Percentiles rank a stretch among this genome's conserved stretches.
Conservation (phyloP, 2,329 filamentous ascomycete genomes). For the Monilinia aucupariae region DNA sequence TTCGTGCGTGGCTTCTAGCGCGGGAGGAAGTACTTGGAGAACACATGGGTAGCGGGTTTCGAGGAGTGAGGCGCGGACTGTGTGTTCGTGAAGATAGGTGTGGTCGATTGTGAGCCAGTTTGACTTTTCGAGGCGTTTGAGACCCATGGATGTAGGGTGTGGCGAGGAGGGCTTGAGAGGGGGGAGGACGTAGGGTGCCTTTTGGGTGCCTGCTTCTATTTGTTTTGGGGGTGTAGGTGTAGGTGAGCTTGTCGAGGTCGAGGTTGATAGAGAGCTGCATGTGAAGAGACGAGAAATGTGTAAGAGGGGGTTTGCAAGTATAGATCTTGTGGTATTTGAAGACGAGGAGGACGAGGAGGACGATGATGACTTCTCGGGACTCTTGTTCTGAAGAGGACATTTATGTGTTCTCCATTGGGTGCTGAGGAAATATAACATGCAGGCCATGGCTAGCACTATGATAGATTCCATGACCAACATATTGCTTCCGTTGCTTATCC, state of each 20-base stretch:
- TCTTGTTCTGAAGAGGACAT: not conserved
- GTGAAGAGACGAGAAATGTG: not conserved
- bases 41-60: constrained; percentile 38
- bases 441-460: constrained; percentile 2
- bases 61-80: constrained; percentile 40
- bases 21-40: constrained; percentile 42
- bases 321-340: not conserved
- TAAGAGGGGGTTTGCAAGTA: not conserved
- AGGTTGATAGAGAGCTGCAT: not conserved
- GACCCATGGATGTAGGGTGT: constrained; percentile 42
- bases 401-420: not conserved
- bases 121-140: constrained; percentile 40
- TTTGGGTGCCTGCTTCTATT: not conserved
- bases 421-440: constrained; percentile 9
- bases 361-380: not conserved
- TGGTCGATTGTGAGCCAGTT: constrained; percentile 47
- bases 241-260: not conserved
- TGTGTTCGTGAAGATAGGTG: constrained; percentile 41
- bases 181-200: constrained; percentile 4
- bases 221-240: not conserved
- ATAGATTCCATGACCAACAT: constrained; percentile 12
- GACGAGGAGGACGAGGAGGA: not conserved
- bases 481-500: constrained; percentile 2
- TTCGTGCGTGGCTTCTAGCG: constrained; percentile 43
- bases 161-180: constrained; percentile 8